Conservation (phyloP, 164 flowering plant species). For the Nymphaea thermarum region DNA sequence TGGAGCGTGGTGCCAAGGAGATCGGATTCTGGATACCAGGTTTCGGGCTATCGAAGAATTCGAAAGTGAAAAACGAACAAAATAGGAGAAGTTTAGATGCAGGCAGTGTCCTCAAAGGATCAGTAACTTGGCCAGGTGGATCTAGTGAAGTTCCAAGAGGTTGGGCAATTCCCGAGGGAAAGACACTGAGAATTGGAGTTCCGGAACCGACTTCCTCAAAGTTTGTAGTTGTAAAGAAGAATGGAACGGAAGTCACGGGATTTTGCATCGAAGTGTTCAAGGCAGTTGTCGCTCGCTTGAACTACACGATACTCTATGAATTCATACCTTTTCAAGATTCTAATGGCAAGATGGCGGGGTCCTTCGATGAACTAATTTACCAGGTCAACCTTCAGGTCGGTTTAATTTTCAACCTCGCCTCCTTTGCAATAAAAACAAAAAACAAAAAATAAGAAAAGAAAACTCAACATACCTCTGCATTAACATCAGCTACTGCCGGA, state of each 20-base stretch:
- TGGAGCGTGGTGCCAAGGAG: conserved; percentile 9
- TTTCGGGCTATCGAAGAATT: conserved; percentile 6
- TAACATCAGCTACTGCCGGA: too few relatives aligned
- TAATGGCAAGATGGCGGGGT: neutral
- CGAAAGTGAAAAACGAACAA: conserved; percentile 7
- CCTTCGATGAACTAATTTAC: neutral
- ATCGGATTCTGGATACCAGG: conserved; percentile 21
- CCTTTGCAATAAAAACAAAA: too few relatives aligned
- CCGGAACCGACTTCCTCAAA: neutral
- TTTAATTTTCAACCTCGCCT: too few relatives aligned
- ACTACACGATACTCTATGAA: conserved; percentile 1
- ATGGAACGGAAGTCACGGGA: neutral
- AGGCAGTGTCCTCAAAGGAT: neutral
- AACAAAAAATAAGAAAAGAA: too few relatives aligned
- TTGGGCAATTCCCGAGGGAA: conserved; percentile 6
- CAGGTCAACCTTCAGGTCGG: conserved; percentile 2
- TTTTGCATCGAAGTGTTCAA: conserved; percentile 11
- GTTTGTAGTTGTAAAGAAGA: neutral
- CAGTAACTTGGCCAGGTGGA: conserved; percentile 9
- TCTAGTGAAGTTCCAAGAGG: conserved; percentile 5
- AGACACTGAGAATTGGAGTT: conserved; percentile 4
- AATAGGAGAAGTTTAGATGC: neutral
- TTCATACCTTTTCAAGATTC: neutral
- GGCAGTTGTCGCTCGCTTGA: conserved; percentile 5
- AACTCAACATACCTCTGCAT: too few relatives aligned